Evolutionary conservation across 192 early-diverging fungal genomes (phyloP).

Genomic region (Mortierella claussenii): DNA sequence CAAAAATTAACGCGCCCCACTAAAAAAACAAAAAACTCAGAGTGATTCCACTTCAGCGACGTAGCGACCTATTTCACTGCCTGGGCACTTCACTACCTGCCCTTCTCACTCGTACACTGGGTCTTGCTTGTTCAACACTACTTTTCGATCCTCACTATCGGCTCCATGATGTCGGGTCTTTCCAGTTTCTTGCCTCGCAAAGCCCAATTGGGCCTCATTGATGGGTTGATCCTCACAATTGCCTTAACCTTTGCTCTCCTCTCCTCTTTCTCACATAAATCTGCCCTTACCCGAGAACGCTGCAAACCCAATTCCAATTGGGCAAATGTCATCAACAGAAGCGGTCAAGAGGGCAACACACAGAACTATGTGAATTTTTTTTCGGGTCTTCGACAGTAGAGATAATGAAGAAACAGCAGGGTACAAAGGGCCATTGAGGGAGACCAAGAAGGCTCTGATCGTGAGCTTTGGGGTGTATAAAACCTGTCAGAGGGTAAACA

Average conservation of each 20-base stretch:
- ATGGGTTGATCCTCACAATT: neutral
- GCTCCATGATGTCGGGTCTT: conserved; percentile 24
- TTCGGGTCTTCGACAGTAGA: no score
- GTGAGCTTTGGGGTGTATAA: no score
- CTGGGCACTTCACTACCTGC: conserved; percentile 79
- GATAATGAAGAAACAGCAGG: no score
- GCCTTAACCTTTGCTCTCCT: neutral
- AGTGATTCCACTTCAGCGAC: conserved; percentile 54
- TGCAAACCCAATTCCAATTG: neutral
- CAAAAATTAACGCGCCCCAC: no score
- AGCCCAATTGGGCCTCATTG: neutral
- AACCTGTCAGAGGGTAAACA: neutral
- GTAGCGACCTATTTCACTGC: conserved; percentile 43
- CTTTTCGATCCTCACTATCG: conserved; percentile 71
- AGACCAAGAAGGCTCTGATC: no score
- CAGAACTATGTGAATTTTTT: neutral
- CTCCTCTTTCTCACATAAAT: neutral
- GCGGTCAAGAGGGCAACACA: neutral
- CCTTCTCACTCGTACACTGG: conserved; percentile 81
- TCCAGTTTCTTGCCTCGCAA: neutral
- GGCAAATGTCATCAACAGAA: neutral
- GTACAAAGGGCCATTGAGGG: no score
- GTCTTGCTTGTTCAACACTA: conserved; percentile 88
- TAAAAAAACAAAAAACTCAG: conserved; percentile 48
- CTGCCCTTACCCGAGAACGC: neutral